These are phyloP conservation scores for Cercospora sp. DNA, from an alignment of 2,329 filamentous ascomycete species.

Conservation along the genomic window DNA sequence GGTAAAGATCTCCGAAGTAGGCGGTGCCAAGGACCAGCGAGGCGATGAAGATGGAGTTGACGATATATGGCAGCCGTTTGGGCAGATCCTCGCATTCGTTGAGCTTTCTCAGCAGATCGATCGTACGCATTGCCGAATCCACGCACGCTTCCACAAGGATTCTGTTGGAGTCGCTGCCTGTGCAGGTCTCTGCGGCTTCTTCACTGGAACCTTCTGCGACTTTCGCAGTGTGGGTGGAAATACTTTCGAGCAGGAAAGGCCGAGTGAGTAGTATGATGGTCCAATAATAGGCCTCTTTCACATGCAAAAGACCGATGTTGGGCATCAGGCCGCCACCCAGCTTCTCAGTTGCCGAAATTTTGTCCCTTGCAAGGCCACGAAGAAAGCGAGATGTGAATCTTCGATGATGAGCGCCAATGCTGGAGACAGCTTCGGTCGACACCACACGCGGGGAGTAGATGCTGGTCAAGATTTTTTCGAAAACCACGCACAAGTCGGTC, in stretches of 20 bases:
- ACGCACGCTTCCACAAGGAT: not conserved
- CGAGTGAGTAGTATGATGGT: not conserved
- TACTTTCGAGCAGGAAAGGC: not conserved
- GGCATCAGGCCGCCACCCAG: too few relatives aligned
- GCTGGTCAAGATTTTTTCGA: too few relatives aligned
- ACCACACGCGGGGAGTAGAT: too few relatives aligned
- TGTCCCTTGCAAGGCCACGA: too few relatives aligned
- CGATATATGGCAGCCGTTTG: not conserved
- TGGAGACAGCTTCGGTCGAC: too few relatives aligned
- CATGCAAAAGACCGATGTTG: not conserved
- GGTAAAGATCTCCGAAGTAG: too few relatives aligned
- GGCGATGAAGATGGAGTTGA: not conserved
- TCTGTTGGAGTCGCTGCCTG: not conserved
- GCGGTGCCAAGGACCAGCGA: not conserved
- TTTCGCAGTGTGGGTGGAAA: not conserved
- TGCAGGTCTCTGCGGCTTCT: not conserved
- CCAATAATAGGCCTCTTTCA: not conserved
- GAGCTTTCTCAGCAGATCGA: not conserved
- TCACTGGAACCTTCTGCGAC: not conserved
- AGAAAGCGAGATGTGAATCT: too few relatives aligned
- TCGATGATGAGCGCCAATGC: too few relatives aligned
- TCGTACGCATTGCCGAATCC: not conserved
- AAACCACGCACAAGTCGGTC: too few relatives aligned
- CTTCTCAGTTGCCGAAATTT: too few relatives aligned
- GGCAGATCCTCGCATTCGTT: not conserved